Base-by-base conservation (phyloP, 2,329 filamentous ascomycete genomes). In the Fusarium secorum region DNA sequence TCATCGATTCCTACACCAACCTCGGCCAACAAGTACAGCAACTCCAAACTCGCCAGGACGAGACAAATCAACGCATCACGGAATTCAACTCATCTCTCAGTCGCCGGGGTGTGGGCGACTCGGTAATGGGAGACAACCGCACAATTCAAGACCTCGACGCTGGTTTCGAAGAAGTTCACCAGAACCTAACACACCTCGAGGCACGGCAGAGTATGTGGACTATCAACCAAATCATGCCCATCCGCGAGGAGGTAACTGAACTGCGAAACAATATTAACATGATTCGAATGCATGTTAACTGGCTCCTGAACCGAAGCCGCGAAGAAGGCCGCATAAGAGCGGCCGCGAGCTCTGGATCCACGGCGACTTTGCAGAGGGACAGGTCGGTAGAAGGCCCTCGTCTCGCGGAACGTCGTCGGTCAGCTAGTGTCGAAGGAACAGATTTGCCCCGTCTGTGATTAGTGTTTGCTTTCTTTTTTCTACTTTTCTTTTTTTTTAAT, bases 171-270 rank as follows among this genome's bases (percentile, higher is more conserved):
- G 85, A 87, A 52, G 78, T 90, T 5, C 86, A 87, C 54, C 85
- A 87, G 60, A 85, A 85, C 44, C 74, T 90, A 39, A 86, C 85
- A 24, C 88, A 89, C 63, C 82, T 89, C 53, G 88, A 90, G 74
- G 86, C 85, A 7, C 85, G 87, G 52, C 88, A 90, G 74, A 88
- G 85, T 35, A 86, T 89, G 78, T 86, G 88, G 83, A 83, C 89
- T 13, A 83, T 90, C 74, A 90, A 89, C 72, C 87, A 90, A 76
- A 86, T 88, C 9, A 84, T 89, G 74, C 87, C 86, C 11, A 85
- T 90, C 66, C 87, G 88, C 61, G 88, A 90, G 64, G 87, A 90
- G 77, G 83, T 90, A n/a, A 84, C 85, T 7, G 88, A 90, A 76
- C 80, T 89, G 44, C 82, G 85, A 45, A 88, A 85, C 78, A 88